These are phyloP conservation scores for Botrytis deweyae DNA, from an alignment of 2,329 filamentous ascomycete genomes.

Conservation along the genomic window DNA sequence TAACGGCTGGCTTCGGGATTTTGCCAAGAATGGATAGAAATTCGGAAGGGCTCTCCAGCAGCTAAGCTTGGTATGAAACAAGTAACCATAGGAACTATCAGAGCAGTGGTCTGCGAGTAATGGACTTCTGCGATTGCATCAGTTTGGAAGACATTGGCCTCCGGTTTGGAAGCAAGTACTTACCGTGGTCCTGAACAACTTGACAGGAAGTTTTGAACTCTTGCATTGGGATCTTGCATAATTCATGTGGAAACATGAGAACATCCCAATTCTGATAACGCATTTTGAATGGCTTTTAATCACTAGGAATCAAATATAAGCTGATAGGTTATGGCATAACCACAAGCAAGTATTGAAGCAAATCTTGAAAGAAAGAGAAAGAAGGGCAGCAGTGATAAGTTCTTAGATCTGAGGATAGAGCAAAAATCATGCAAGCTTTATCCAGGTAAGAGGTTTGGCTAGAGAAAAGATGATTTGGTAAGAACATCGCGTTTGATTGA, in stretches of 20 bases:
- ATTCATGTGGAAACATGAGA: constrained; percentile 67
- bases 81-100: constrained; percentile 61
- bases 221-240: constrained; percentile 68
- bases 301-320: constrained; percentile 6
- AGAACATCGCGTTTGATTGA: not conserved
- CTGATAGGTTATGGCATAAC: constrained; percentile 11
- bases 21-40: constrained; percentile 75
- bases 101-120: not conserved
- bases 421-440: not conserved
- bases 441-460: not conserved
- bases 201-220: constrained; percentile 82
- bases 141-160: not conserved
- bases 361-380: constrained; percentile 17
- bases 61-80: constrained; percentile 68
- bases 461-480: not conserved
- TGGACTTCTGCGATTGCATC: not conserved
- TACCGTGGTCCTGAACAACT: constrained; percentile 54
- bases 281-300: constrained; percentile 50
- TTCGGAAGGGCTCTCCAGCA: constrained; percentile 59
- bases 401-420: not conserved
- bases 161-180: not conserved
- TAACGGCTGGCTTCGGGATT: constrained; percentile 58
- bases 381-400: not conserved
- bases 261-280: constrained; percentile 86
- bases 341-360: constrained; percentile 21